phyloP scores from a whole-genome alignment of 345 rosid species.

The Heritiera fomes region DNA sequence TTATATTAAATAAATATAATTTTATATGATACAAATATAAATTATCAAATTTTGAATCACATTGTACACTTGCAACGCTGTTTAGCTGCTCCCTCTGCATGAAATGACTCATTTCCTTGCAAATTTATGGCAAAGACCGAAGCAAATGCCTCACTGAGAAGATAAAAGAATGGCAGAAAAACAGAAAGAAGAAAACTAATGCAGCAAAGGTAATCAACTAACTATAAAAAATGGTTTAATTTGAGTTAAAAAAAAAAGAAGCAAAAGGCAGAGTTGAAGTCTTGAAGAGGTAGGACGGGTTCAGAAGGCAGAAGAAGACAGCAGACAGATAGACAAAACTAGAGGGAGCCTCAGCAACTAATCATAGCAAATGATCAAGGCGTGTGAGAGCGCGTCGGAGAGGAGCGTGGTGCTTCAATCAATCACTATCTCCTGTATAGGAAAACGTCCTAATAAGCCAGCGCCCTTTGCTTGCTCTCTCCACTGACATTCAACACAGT shows the following conservation, averaged over 20 bases:
- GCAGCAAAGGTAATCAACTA: too few relatives aligned
- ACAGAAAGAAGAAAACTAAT: too few relatives aligned
- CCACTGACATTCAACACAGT: background rate
- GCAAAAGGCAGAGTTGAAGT: too few relatives aligned
- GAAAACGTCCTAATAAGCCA: background rate
- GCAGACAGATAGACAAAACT: too few relatives aligned
- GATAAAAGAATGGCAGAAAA: too few relatives aligned
- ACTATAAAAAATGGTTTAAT: too few relatives aligned
- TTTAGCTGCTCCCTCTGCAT: background rate
- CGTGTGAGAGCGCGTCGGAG: conserved; percentile 19
- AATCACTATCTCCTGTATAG: conserved; percentile 11
- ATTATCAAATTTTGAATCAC: too few relatives aligned
- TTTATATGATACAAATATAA: too few relatives aligned
- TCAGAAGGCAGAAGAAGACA: background rate
- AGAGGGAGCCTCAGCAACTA: conserved; percentile 13
- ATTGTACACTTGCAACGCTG: too few relatives aligned
- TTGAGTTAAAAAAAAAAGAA: too few relatives aligned
- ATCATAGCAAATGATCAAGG: conserved; percentile 19
- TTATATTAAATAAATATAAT: too few relatives aligned
- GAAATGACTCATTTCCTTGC: background rate
- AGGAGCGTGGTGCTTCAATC: conserved; percentile 18
- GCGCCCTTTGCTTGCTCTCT: background rate
- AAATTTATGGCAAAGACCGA: background rate
- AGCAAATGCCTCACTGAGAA: background rate
- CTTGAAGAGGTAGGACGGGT: too few relatives aligned